Conservation (phyloP, 1,139 yeast species). For the Pichia sp. region DNA sequence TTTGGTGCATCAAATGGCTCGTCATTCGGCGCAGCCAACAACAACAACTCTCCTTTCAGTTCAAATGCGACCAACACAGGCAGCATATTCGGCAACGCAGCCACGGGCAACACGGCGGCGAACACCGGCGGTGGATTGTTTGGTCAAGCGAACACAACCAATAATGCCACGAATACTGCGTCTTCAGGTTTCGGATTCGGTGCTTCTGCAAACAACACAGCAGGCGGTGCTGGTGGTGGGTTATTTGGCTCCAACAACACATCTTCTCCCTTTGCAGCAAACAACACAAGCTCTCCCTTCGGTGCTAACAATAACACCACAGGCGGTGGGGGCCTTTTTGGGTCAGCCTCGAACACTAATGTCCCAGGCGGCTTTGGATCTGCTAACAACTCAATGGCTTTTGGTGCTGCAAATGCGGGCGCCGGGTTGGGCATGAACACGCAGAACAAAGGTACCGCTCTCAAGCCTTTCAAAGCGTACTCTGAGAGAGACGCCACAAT, state of each 20-base stretch:
- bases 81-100: constrained; percentile 14
- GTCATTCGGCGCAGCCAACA: constrained; percentile 20
- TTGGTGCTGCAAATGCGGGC: constrained; percentile 17
- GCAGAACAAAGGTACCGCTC: constrained; percentile 60
- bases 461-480: constrained; percentile 59
- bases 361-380: constrained; percentile 28
- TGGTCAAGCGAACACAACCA: constrained; percentile 1
- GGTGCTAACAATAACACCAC: constrained; percentile 27
- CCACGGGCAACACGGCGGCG: constrained; percentile 7
- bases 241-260: constrained; percentile 20
- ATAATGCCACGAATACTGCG: background rate
- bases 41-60: constrained; percentile 9
- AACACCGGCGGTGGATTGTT: constrained; percentile 17
- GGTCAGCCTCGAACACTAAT: constrained; percentile 17
- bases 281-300: constrained; percentile 18
- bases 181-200: constrained; percentile 33
- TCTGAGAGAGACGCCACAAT: constrained; percentile 71
- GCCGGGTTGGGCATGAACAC: constrained; percentile 28
- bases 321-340: constrained; percentile 11
- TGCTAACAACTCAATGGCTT: constrained; percentile 10
- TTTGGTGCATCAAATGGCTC: constrained; percentile 38
- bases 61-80: constrained; percentile 18
- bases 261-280: constrained; percentile 22
- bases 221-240: constrained; percentile 9
- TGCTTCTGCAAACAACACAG: constrained; percentile 13